A percentile compares a stretch with the other conserved stretches of the same genome.
These are phyloP conservation scores for Ustilago bromivora DNA, from an alignment of 1,284 basidiomycete species.

Conservation along the genomic window DNA sequence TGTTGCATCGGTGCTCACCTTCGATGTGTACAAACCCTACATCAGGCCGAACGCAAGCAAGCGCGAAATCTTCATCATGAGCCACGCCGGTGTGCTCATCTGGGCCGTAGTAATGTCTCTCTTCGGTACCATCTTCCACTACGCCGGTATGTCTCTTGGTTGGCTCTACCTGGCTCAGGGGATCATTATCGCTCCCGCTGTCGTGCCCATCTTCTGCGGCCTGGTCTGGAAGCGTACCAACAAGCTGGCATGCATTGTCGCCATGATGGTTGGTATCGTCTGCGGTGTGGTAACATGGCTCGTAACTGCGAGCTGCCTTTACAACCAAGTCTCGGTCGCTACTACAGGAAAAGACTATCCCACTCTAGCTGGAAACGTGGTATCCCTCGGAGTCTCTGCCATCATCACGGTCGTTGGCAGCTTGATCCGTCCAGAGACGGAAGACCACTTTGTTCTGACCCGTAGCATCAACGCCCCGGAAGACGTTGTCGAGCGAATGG, in stretches of 20 bases:
- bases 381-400: slow-evolving; percentile 83
- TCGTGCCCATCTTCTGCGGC: slow-evolving; percentile 85
- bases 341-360: slow-evolving; percentile 76
- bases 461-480: slow-evolving; percentile 63
- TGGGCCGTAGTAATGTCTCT: slow-evolving; percentile 84
- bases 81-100: slow-evolving; percentile 74
- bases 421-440: slow-evolving; percentile 57
- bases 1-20: slow-evolving; percentile 74
- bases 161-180: slow-evolving; percentile 75
- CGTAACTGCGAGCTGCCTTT: slow-evolving; percentile 80
- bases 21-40: slow-evolving; percentile 77
- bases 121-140: slow-evolving; percentile 84
- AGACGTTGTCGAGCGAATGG: slow-evolving; percentile 39
- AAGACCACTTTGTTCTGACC: slow-evolving; percentile 62
- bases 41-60: slow-evolving; percentile 76
- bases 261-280: slow-evolving; percentile 78
- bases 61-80: slow-evolving; percentile 75
- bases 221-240: slow-evolving; percentile 69
- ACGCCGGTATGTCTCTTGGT: slow-evolving; percentile 79
- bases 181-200: slow-evolving; percentile 84
- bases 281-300: slow-evolving; percentile 84
- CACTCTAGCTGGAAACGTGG: slow-evolving; percentile 82
- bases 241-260: slow-evolving; percentile 73
- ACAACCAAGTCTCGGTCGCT: slow-evolving; percentile 80
- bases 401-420: slow-evolving; percentile 77